Base-by-base conservation (phyloP, 2,329 filamentous ascomycete genomes). In the Colletotrichum eremochloae region DNA sequence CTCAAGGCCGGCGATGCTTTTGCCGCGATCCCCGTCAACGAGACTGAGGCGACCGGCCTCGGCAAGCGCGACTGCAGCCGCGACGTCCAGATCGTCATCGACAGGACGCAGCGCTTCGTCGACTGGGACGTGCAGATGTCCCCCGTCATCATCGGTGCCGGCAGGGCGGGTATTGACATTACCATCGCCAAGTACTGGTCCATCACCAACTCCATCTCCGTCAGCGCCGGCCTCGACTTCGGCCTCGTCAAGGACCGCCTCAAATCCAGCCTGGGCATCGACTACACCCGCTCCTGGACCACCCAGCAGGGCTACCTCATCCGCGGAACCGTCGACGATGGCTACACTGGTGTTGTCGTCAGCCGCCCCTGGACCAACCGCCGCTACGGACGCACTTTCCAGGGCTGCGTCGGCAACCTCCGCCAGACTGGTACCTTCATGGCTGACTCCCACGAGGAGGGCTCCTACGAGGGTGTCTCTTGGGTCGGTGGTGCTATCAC, bases 81-180 rank as follows among this genome's bases (percentile, higher is more conserved):
- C 64, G 68, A 64, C 61, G 58, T 63, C 46, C 64, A 67, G 33
- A 53, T 53, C 42, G 61, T 74, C 9, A 38, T 68, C 38, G 69
- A 72, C 56, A 60, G 31, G 4, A 63, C 31, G 2, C 2, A 69
- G 65, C 69, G 72, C 44, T 74, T 74, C 52, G 66, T 72, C 46
- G 72, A 74, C 69, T 74, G 72, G 72, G 72, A 74, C 56, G 69
- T 74, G 44, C 72, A 74, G 64, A 74, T 74, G 72, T 72, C 72
- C 52, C 72, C 72, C 33, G 69, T 74, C 40, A 52, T 74, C 65
- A 68, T 72, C n/a, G 72, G 69, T 14, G 65, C 56, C 36, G 69
- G 72, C 31, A 63, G 60, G 15, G 56, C 67, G 20, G 72, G 72
- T 42, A 66, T 74, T 15, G 66, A 62, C 56, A 58, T 74, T 44